phyloP scores from a whole-genome alignment of 2,329 filamentous ascomycete species.

The Beauveria sp. region DNA sequence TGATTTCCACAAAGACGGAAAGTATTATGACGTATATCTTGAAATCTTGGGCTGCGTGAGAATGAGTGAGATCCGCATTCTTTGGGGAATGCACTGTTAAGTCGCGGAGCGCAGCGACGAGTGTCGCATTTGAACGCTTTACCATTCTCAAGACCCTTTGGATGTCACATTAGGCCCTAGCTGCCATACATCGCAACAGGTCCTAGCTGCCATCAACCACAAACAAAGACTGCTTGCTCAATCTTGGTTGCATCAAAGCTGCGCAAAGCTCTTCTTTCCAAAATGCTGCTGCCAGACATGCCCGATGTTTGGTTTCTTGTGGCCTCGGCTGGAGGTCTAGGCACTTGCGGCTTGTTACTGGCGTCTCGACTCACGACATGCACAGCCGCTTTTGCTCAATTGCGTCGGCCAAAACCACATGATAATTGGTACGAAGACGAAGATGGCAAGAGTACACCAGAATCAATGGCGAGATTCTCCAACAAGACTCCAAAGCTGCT shows the following conservation, averaged over 20 bases:
- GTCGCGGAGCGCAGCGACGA: not conserved
- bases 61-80: not conserved
- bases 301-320: not conserved
- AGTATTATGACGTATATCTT: not conserved
- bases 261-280: not conserved
- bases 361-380: constrained; percentile 22
- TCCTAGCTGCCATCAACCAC: not conserved
- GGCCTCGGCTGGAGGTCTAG: not conserved
- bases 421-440: constrained; percentile 55
- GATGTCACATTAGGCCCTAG: too few relatives aligned
- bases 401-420: constrained; percentile 18
- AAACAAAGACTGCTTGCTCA: not conserved
- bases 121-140: not conserved
- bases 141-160: not conserved
- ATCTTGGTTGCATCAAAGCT: not conserved
- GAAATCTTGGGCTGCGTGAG: too few relatives aligned
- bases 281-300: not conserved
- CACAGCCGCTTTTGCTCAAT: not conserved
- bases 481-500: constrained; percentile 47
- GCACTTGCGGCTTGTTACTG: constrained; percentile 23
- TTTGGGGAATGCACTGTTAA: not conserved
- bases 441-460: constrained; percentile 61
- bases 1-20: not conserved
- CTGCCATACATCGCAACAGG: not conserved
- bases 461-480: constrained; percentile 55